Evolutionary conservation across 2,329 filamentous ascomycete genomes (phyloP).

Genomic region (Cordyceps cicadae): DNA sequence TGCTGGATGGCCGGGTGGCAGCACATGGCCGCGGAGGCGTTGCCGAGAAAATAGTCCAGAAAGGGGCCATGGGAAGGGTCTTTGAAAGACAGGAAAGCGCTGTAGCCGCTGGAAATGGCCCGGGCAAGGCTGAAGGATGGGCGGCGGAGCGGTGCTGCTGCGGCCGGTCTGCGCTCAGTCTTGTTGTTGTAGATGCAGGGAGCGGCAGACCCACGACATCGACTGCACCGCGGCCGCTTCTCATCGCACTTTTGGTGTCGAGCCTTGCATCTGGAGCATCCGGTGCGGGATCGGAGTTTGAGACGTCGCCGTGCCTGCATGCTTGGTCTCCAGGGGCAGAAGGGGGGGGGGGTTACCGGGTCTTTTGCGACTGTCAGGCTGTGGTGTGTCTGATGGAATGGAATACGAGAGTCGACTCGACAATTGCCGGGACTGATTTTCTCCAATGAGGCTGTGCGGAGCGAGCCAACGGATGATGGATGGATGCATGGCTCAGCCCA

Average conservation of each 20-base stretch:
- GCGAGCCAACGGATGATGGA: not conserved
- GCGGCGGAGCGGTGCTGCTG: not conserved
- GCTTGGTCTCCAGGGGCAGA: not conserved
- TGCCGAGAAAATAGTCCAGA: not conserved
- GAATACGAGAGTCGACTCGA: not conserved
- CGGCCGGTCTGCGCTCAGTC: not conserved
- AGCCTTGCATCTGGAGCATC: slow-evolving; percentile 14
- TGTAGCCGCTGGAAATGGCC: not conserved
- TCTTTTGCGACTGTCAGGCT: not conserved
- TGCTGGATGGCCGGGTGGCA: slow-evolving; percentile 5
- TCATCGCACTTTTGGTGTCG: slow-evolving; percentile 17
- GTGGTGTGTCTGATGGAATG: not conserved
- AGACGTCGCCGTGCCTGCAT: not conserved
- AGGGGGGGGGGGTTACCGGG: no score
- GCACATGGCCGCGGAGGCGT: not conserved
- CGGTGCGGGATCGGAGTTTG: slow-evolving; percentile 13
- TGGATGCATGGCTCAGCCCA: not conserved
- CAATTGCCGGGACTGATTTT: not conserved
- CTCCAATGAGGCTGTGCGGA: not conserved
- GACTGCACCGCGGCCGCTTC: slow-evolving; percentile 14
- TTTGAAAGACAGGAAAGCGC: not conserved
- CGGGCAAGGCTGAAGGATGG: not conserved
- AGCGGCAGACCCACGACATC: slow-evolving; percentile 10
- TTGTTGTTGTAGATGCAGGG: slow-evolving; percentile 13
- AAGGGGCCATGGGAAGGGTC: not conserved